Base-by-base conservation (phyloP, 176 grass and related monocot species). In the Miscanthus lutarioriparius region DNA sequence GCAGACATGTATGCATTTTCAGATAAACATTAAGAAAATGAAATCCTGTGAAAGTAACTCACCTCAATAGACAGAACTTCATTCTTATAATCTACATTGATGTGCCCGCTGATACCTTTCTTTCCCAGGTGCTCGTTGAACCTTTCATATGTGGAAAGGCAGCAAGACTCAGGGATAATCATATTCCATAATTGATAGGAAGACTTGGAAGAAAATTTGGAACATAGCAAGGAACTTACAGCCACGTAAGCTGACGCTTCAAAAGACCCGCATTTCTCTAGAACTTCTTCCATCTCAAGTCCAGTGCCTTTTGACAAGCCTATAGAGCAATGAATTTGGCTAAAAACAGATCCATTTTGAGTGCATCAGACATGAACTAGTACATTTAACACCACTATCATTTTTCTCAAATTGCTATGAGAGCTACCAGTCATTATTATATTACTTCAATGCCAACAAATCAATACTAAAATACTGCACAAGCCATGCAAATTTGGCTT, bases 111-210 rank as follows among this genome's bases (percentile, higher is more conserved):
- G 23, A 98, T 89, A 43, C 96, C 96, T 81, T 95, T 98, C 86
- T 92, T 95, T 72, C 96, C 90, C 40, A 95, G 88, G 86, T 98
- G 93, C 40, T 94, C 92, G 45, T 98, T 95, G 69, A 98, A 98
- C 85, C 96, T 98, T 80, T 22, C 67, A 84, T 67, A 75, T 53
- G 70, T 67, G 72, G 15, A 88, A 76, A 87, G 23, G n/a, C 17
- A 23, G 15, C 20, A 37, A 0, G 76, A 72, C 5, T 76, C 59
- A 91, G 77, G n/a, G 73, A 36, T 58, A 83, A 75, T 36, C 7
- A 28, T n/a, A 72, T 66, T 43, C 65, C n/a, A 48, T 53, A 2
- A 53, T 20, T 7, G 17, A 53, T 53, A 7, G 43, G 7, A 56
- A 38, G 28, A 74, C 20, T 7, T 51, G 71, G 51, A 53, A 76